A percentile compares a stretch with the other conserved stretches of the same genome.
Conservation (phyloP, 257 asterid species). For the Nemophila menziesii region DNA sequence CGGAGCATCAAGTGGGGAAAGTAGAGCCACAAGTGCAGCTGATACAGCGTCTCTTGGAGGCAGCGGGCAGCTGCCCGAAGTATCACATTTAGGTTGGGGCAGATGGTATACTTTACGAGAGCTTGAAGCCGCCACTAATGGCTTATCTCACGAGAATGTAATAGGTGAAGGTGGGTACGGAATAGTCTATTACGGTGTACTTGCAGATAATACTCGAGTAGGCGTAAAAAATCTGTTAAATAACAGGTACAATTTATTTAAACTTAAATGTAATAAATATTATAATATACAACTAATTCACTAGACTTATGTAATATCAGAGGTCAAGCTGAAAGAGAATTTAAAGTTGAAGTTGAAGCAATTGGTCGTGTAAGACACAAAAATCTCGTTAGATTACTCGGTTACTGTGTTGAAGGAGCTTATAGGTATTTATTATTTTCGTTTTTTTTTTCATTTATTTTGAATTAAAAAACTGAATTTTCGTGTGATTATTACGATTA, state of each 20-base stretch:
- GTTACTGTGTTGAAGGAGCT: conserved; percentile 98
- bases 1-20: conserved; percentile 91
- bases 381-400: conserved; percentile 82
- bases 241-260: conserved; percentile 46
- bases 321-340: conserved; percentile 96
- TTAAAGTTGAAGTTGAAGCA: conserved; percentile 86
- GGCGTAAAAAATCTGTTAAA: conserved; percentile 89
- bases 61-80: conserved; percentile 81
- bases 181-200: conserved; percentile 66
- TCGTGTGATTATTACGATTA: background rate
- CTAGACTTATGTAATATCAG: conserved; percentile 23
- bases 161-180: conserved; percentile 98
- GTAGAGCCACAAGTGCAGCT: conserved; percentile 74
- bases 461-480: conserved; percentile 9
- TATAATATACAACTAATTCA: too few species aligned
- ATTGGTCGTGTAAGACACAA: conserved; percentile 97
- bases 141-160: conserved; percentile 78
- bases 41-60: conserved; percentile 72
- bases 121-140: conserved; percentile 93
- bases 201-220: conserved; percentile 60
- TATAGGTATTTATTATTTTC: conserved; percentile 39
- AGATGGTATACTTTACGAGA: conserved; percentile 95
- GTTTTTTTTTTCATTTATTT: background rate
- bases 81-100: conserved; percentile 98
- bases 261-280: too few species aligned